Conservation (phyloP, 2,329 filamentous ascomycete genomes). For the Fusarium mangiferae region DNA sequence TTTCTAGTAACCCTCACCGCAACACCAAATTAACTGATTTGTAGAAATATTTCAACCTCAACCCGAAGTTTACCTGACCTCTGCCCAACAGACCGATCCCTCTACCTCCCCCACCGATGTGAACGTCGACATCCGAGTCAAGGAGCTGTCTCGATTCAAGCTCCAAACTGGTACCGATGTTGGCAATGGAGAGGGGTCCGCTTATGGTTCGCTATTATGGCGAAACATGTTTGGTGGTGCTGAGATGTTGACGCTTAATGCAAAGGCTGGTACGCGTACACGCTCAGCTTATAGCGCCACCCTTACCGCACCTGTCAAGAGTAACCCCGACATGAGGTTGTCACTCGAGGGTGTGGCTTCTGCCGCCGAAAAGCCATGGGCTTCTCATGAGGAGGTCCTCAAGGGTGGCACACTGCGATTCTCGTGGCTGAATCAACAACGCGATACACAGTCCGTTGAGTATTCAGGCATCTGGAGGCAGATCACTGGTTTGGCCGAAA, state of each 20-base stretch:
- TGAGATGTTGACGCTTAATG: slow-evolving; percentile 87
- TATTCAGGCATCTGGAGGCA: slow-evolving; percentile 90
- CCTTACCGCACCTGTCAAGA: slow-evolving; percentile 83
- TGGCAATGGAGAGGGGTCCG: slow-evolving; percentile 92
- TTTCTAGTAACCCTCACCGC: neutral
- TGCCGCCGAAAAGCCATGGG: slow-evolving; percentile 89
- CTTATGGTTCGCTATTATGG: slow-evolving; percentile 86
- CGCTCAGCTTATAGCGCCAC: slow-evolving; percentile 90
- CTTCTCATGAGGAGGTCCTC: slow-evolving; percentile 90
- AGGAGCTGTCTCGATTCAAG: slow-evolving; percentile 83
- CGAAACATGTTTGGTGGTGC: slow-evolving; percentile 96
- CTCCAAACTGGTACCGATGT: slow-evolving; percentile 96
- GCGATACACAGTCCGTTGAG: slow-evolving; percentile 79
- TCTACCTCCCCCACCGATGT: slow-evolving; percentile 80
- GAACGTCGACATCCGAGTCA: slow-evolving; percentile 83
- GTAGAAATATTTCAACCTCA: slow-evolving; percentile 87
- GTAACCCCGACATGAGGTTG: slow-evolving; percentile 83
- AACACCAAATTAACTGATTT: slow-evolving; percentile 37
- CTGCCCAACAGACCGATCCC: slow-evolving; percentile 74
- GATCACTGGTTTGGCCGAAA: slow-evolving; percentile 78
- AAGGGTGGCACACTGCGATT: slow-evolving; percentile 82
- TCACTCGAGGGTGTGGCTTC: slow-evolving; percentile 85
- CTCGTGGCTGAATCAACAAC: slow-evolving; percentile 73
- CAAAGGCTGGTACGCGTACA: slow-evolving; percentile 88
- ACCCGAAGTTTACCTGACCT: slow-evolving; percentile 84